phyloP scores from a whole-genome alignment of 2,329 filamentous ascomycete species.

The Sphaerostilbella broomeana region DNA sequence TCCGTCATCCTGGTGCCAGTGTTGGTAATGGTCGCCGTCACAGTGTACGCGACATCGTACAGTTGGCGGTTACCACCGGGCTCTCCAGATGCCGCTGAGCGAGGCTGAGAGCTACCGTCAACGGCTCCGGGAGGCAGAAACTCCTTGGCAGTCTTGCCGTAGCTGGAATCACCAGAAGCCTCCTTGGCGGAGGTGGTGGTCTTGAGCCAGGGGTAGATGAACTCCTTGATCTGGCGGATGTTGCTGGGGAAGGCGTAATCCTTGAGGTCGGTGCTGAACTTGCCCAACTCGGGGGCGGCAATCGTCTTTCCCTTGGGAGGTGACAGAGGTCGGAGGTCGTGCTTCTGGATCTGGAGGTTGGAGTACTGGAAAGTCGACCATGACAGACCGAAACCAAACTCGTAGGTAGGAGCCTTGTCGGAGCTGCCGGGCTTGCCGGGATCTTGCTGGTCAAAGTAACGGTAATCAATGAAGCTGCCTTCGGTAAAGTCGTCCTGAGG shows the following conservation, averaged over 20 bases:
- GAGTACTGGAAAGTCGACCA: slow-evolving; percentile 76
- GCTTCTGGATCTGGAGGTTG: slow-evolving; percentile 52
- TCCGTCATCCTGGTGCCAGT: slow-evolving; percentile 59
- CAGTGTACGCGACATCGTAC: slow-evolving; percentile 63
- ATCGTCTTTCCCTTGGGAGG: slow-evolving; percentile 56
- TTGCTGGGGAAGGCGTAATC: slow-evolving; percentile 63
- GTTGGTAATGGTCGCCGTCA: slow-evolving; percentile 65
- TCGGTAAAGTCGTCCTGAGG: slow-evolving; percentile 71
- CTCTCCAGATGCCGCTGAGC: slow-evolving; percentile 42
- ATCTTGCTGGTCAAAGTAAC: slow-evolving; percentile 58
- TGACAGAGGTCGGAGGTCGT: slow-evolving; percentile 44
- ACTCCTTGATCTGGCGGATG: slow-evolving; percentile 45
- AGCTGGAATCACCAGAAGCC: slow-evolving; percentile 52
- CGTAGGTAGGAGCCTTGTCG: slow-evolving; percentile 57
- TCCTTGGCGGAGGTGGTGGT: slow-evolving; percentile 49
- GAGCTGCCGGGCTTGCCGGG: slow-evolving; percentile 25
- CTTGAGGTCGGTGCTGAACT: slow-evolving; percentile 52
- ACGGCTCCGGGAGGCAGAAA: slow-evolving; percentile 55
- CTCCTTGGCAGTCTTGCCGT: slow-evolving; percentile 50
- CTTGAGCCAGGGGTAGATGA: slow-evolving; percentile 69
- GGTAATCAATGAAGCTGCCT: slow-evolving; percentile 69
- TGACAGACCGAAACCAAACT: slow-evolving; percentile 74
- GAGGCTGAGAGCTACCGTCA: slow-evolving; percentile 51
- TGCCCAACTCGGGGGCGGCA: slow-evolving; percentile 58
- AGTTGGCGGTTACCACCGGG: slow-evolving; percentile 59